Conservation (phyloP, 208 protist genomes). For the Leishmania tarentolae region DNA sequence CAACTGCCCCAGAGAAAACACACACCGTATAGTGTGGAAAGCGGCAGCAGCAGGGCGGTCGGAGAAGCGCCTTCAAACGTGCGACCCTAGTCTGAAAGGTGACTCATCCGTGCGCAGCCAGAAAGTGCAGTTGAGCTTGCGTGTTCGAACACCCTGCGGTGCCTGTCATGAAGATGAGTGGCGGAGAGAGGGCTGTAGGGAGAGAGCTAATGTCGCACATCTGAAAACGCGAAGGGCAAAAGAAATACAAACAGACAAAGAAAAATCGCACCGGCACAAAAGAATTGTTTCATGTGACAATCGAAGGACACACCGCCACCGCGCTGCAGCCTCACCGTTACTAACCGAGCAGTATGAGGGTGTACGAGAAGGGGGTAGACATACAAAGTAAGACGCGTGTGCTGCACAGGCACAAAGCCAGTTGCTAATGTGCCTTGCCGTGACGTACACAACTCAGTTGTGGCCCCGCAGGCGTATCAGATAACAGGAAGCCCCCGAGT, state of each 20-base stretch:
- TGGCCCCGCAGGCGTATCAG: neutral
- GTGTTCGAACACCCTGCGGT: neutral
- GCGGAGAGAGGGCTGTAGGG: neutral
- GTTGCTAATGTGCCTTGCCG: neutral
- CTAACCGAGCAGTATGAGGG: neutral
- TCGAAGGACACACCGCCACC: neutral
- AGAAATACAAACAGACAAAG: neutral
- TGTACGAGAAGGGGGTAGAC: neutral
- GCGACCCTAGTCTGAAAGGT: neutral
- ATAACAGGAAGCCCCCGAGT: neutral
- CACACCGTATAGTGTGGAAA: neutral
- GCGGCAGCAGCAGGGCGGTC: neutral
- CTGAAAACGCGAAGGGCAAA: neutral
- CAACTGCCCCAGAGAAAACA: too few relatives aligned
- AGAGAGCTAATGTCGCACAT: neutral
- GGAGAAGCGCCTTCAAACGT: neutral
- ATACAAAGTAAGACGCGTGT: neutral
- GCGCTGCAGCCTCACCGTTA: neutral
- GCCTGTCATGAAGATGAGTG: slow-evolving; percentile 18
- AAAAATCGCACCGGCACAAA: neutral
- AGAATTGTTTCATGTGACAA: neutral
- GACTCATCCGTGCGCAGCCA: neutral
- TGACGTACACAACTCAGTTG: neutral
- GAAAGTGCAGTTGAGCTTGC: neutral
- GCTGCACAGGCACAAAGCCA: neutral